Evolutionary conservation across 306 rosid genomes (phyloP), one percentile per base, ranked within the genome.

Genomic region (Boehmeria nivea): DNA sequence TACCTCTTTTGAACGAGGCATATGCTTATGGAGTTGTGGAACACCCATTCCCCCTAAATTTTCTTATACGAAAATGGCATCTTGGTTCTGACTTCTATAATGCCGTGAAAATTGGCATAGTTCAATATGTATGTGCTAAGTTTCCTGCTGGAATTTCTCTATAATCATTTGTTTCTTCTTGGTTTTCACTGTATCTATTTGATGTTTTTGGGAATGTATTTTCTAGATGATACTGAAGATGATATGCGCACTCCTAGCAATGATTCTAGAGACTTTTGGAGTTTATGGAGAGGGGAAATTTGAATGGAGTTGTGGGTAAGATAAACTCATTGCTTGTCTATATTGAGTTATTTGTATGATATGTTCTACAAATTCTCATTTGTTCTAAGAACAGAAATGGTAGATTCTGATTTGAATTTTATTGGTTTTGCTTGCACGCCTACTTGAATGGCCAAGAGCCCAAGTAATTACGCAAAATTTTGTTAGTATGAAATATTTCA

Each of bases 51-150:
- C 99, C 99, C 15, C 75, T 93, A 59, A 93, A 93, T 67, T 87
- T 80, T 45, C 49, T 77, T 48, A 33, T 93, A 66, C 72, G 88
- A 71, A 86, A 81, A 66, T 93, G 99, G 99, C 59, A 74, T 74
- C 96, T 93, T 75, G 99, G 99, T 43, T 68, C 84, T 18, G 80
- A 82, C 57, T 93, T 93, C 83, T 93, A 93, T 76, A 61, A 93
- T 73, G 82, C 95, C 28, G 99, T 93, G 84, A 93, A 93, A 85
- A 73, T 93, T 58, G 99, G 99, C 82, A 87, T 93, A 4, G 99
- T 93, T 59, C 99, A 93, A 78, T 93, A 93, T 83, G 99, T 93
- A 83, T 60, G 96, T 77, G 64, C 39, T 63, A 17, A 16, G 6
- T 65, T 58, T 60, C 59, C 17, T 60, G 26, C 63, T 64, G 36